phyloP scores from a whole-genome alignment of 257 asterid species.

The Parsonsia alboflavescens region DNA sequence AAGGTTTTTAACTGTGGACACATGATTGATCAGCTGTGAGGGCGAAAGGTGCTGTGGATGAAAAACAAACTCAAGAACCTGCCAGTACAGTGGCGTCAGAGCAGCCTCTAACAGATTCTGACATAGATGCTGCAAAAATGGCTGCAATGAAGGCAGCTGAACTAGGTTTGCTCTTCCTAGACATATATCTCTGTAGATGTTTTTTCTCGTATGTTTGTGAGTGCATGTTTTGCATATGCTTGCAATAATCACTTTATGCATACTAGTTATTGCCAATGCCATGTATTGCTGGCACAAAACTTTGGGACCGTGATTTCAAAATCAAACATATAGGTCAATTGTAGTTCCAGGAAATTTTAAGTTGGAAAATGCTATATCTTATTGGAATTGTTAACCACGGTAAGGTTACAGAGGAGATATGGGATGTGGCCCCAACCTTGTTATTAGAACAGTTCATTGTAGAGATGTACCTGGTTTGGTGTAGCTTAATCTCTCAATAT shows the following conservation, averaged over 20 bases:
- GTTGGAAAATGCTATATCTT: neutral
- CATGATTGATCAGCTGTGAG: conserved; percentile 5
- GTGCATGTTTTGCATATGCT: neutral
- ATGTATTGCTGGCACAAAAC: neutral
- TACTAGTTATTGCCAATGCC: neutral
- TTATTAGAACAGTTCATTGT: neutral
- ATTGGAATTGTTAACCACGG: neutral
- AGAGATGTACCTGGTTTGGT: neutral
- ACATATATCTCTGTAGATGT: neutral
- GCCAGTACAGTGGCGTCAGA: conserved; percentile 40
- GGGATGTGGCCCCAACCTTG: neutral
- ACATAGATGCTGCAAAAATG: conserved; percentile 82
- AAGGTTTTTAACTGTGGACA: neutral
- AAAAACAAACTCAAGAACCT: conserved; percentile 25
- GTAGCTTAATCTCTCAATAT: neutral
- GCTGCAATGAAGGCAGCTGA: conserved; percentile 99
- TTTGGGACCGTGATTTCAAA: neutral
- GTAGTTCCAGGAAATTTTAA: neutral
- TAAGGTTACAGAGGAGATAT: neutral
- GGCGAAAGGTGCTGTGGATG: conserved; percentile 16
- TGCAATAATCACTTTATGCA: neutral
- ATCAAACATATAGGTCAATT: neutral
- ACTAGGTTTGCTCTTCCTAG: conserved; percentile 41
- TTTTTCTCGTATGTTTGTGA: neutral
- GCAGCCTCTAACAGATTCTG: conserved; percentile 68